Evolutionary conservation across 148 eudicot species (phyloP).

Genomic region (Hydrangea macrophylla): DNA sequence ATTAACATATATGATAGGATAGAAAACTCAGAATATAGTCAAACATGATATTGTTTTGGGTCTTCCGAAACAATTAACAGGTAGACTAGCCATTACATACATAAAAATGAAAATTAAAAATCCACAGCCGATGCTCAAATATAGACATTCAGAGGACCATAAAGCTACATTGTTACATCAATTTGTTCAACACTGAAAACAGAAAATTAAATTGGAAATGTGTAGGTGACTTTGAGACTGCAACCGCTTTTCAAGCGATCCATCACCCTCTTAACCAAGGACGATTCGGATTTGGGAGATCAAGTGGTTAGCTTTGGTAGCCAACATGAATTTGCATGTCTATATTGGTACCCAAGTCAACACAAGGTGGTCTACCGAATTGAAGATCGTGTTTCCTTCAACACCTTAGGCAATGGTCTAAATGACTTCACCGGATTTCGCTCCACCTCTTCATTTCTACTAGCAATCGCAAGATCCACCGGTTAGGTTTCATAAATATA

Average conservation of each 20-base stretch:
- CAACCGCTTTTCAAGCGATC: slow-evolving; percentile 67
- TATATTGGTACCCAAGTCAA: slow-evolving; percentile 68
- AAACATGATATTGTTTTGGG: no score
- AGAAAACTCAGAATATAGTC: no score
- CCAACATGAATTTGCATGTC: slow-evolving; percentile 63
- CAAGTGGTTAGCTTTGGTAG: slow-evolving; percentile 42
- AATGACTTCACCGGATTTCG: slow-evolving; percentile 50
- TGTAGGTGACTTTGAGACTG: slow-evolving; percentile 57
- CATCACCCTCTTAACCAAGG: slow-evolving; percentile 26
- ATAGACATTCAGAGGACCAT: no score
- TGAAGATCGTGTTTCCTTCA: slow-evolving; percentile 53
- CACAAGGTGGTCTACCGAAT: slow-evolving; percentile 41
- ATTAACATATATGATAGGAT: no score
- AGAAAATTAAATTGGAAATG: neutral
- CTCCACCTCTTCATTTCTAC: slow-evolving; percentile 28
- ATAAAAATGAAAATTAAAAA: no score
- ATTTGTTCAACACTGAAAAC: no score
- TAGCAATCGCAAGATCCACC: slow-evolving; percentile 32
- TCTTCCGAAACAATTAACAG: no score
- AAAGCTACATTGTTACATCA: no score
- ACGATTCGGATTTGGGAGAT: slow-evolving; percentile 49
- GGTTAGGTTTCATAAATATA: slow-evolving; percentile 23
- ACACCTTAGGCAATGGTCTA: slow-evolving; percentile 42
- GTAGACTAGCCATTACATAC: no score
- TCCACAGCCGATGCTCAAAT: no score